Evolutionary conservation across 768 basidiomycete genomes (phyloP).

Genomic region (Podaxis pistillaris): DNA sequence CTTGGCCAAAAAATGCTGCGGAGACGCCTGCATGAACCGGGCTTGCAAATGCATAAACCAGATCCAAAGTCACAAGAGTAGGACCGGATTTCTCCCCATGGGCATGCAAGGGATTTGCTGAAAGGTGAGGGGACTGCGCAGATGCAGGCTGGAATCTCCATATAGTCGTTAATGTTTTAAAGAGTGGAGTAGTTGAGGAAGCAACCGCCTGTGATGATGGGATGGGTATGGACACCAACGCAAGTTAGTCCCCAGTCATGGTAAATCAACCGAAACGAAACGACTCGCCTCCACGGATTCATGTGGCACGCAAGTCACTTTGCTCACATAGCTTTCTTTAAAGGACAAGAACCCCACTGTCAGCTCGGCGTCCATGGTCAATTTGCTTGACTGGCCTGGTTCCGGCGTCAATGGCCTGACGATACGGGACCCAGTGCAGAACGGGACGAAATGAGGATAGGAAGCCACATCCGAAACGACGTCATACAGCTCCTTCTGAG

Average conservation of each 20-base stretch:
- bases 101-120: background rate
- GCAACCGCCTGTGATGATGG: constrained; percentile 56
- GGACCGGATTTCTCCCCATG: constrained; percentile 31
- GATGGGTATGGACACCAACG: background rate
- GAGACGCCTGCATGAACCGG: constrained; percentile 85
- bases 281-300: constrained; percentile 74
- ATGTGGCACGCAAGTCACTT: constrained; percentile 76
- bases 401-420: constrained; percentile 33
- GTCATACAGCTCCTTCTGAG: constrained; percentile 73
- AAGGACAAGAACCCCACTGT: constrained; percentile 87
- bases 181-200: constrained; percentile 68
- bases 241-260: constrained; percentile 10
- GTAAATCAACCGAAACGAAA: constrained; percentile 1
- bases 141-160: constrained; percentile 74
- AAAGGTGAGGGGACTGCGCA: constrained; percentile 37
- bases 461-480: constrained; percentile 86
- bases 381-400: constrained; percentile 6
- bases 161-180: constrained; percentile 65
- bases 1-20: constrained; percentile 80
- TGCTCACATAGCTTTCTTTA: constrained; percentile 83
- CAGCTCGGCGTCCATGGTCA: constrained; percentile 76
- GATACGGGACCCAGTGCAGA: constrained; percentile 75
- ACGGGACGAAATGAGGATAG: constrained; percentile 87
- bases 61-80: constrained; percentile 83
- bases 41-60: constrained; percentile 84